phyloP scores from a whole-genome alignment of 2,329 filamentous ascomycete species.

The Diaporthe sp. region DNA sequence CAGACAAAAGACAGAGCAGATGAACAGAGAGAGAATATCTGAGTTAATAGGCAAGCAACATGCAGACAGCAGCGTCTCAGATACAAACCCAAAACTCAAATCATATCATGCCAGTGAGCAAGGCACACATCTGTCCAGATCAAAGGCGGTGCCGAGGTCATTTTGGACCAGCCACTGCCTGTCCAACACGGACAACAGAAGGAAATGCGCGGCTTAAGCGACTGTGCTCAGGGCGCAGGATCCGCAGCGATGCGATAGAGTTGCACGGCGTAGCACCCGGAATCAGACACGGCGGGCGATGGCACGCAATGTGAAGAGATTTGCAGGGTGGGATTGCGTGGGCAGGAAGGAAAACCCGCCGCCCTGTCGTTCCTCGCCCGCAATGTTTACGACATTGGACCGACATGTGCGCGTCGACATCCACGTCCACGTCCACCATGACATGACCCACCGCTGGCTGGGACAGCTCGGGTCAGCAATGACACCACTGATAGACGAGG shows the following conservation, averaged over 20 bases:
- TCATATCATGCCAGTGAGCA: not conserved
- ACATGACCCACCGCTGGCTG: not conserved
- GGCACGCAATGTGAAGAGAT: constrained; percentile 3
- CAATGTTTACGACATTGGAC: not conserved
- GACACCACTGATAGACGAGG: not conserved
- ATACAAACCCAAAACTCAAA: constrained; percentile 8
- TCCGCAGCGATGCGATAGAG: constrained; percentile 19
- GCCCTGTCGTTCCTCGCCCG: not conserved
- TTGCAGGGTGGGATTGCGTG: not conserved
- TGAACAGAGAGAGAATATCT: not conserved
- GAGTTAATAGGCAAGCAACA: not conserved
- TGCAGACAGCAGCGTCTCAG: not conserved
- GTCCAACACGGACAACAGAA: not conserved
- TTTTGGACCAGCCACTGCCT: not conserved
- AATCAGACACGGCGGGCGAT: not conserved
- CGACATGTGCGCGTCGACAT: not conserved
- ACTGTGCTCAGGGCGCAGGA: constrained; percentile 18
- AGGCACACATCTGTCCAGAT: not conserved
- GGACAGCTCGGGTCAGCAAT: not conserved
- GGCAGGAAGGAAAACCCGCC: not conserved
- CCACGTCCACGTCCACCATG: not conserved
- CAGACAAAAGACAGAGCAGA: not conserved
- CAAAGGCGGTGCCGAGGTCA: not conserved
- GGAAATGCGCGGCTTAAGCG: constrained; percentile 25
- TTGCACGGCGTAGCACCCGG: constrained; percentile 31